Evolutionary conservation across 2,329 filamentous ascomycete species (phyloP).

Genomic region (Exserohilum rostratum): DNA sequence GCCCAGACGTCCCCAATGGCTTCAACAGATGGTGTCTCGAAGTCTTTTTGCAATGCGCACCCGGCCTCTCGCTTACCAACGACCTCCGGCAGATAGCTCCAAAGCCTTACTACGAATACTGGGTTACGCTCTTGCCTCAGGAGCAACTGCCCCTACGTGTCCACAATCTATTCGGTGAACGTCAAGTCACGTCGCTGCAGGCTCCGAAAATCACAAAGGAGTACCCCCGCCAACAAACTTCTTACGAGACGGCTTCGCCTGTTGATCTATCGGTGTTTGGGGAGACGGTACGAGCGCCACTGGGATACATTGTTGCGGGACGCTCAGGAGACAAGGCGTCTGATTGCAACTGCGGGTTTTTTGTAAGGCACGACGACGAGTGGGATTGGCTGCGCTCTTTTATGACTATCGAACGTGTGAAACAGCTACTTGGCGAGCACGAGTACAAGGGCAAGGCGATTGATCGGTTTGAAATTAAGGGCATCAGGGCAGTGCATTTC

Average conservation of each 20-base stretch:
- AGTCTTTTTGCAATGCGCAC: slow-evolving; percentile 50
- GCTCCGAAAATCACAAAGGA: slow-evolving; percentile 21
- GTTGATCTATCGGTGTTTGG: slow-evolving; percentile 15
- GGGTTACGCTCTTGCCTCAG: slow-evolving; percentile 32
- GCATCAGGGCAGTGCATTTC: slow-evolving; percentile 42
- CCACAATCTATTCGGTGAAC: slow-evolving; percentile 23
- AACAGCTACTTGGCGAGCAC: slow-evolving; percentile 35
- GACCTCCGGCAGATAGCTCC: slow-evolving; percentile 30
- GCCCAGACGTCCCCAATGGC: slow-evolving; percentile 29
- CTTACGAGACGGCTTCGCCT: slow-evolving; percentile 40
- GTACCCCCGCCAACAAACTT: slow-evolving; percentile 26
- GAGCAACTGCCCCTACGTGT: slow-evolving; percentile 23
- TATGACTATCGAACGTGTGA: slow-evolving; percentile 34
- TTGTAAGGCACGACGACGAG: slow-evolving; percentile 41
- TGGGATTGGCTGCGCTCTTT: slow-evolving; percentile 42
- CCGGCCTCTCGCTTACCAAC: slow-evolving; percentile 46
- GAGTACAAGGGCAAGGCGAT: slow-evolving; percentile 28
- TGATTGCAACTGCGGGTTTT: slow-evolving; percentile 47
- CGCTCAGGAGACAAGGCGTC: slow-evolving; percentile 51
- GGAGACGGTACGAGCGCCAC: slow-evolving; percentile 39
- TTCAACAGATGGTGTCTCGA: slow-evolving; percentile 36
- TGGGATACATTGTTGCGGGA: slow-evolving; percentile 54
- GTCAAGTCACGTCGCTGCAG: slow-evolving; percentile 14
- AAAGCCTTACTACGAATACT: slow-evolving; percentile 39
- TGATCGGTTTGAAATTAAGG: slow-evolving; percentile 16